phyloP scores from a whole-genome alignment of 331 rosid species.

The Cydonia oblonga region DNA sequence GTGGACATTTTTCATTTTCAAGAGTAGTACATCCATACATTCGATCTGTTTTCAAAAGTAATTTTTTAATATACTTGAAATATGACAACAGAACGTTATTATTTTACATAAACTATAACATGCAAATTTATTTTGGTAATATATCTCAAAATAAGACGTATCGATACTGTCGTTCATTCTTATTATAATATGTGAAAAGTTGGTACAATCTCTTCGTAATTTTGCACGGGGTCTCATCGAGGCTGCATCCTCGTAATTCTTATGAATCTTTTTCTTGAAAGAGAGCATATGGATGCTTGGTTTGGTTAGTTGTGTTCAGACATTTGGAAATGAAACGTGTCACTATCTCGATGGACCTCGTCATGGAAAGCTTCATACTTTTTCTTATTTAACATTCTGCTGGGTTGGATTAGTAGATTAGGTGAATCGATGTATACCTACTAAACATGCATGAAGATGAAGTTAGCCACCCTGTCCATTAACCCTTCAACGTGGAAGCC shows the following conservation, averaged over 20 bases:
- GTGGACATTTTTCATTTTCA: neutral
- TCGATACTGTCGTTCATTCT: too few species aligned
- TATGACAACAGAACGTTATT: rapidly evolving
- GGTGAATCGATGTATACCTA: neutral
- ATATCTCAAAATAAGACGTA: too few species aligned
- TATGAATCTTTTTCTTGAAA: neutral
- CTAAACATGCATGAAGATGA: neutral
- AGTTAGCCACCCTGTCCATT: neutral
- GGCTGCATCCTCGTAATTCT: neutral
- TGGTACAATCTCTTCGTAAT: too few species aligned
- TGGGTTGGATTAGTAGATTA: neutral
- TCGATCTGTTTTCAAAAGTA: neutral
- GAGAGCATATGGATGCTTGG: neutral
- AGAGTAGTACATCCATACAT: too few species aligned
- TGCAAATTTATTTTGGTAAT: too few species aligned
- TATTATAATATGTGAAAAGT: too few species aligned
- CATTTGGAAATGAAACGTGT: neutral
- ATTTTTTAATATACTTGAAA: too few species aligned
- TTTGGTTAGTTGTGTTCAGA: neutral
- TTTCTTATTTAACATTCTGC: neutral
- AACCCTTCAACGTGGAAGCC: constrained; percentile 2
- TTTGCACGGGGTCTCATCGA: neutral
- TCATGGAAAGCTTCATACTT: neutral
- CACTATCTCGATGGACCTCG: neutral
- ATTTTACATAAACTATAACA: too few species aligned